Conservation (phyloP, 2,329 filamentous ascomycete genomes). For the Alternaria conjuncta region DNA sequence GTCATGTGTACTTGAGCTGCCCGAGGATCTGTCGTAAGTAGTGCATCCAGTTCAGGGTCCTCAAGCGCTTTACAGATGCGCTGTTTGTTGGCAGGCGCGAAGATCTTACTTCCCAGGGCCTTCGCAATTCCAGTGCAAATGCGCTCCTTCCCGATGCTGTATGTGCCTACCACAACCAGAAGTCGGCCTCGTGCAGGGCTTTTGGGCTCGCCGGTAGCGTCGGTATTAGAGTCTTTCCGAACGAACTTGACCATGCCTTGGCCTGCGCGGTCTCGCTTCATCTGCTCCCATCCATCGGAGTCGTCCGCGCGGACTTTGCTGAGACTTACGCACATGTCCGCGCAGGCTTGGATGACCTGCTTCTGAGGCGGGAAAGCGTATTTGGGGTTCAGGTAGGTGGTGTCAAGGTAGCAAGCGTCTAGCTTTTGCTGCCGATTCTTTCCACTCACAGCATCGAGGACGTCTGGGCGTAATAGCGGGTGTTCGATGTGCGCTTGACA, state of each 20-base stretch:
- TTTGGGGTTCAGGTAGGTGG: constrained; percentile 93
- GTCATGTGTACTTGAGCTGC: constrained; percentile 98
- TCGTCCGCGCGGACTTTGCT: constrained; percentile 69
- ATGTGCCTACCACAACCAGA: constrained; percentile 92
- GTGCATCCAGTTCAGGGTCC: constrained; percentile 77
- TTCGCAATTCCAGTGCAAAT: constrained; percentile 92
- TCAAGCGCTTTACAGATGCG: constrained; percentile 84
- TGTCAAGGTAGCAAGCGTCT: constrained; percentile 95
- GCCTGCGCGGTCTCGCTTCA: constrained; percentile 62
- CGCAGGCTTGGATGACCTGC: constrained; percentile 85
- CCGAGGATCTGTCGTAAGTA: constrained; percentile 79
- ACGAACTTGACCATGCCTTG: constrained; percentile 70
- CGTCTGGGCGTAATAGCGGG: constrained; percentile 78
- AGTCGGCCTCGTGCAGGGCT: constrained; percentile 67
- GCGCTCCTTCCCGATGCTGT: constrained; percentile 96
- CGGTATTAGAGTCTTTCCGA: constrained; percentile 51
- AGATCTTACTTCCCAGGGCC: constrained; percentile 87
- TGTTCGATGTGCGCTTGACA: constrained; percentile 85
- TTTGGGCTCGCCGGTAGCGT: constrained; percentile 36
- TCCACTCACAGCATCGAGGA: constrained; percentile 72
- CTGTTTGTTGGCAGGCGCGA: constrained; percentile 81
- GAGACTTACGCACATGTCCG: constrained; percentile 82
- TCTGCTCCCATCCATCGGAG: constrained; percentile 62
- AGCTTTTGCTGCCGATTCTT: constrained; percentile 82
- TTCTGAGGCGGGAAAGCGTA: constrained; percentile 92